Base-by-base conservation (phyloP, 1,284 basidiomycete genomes). In the Inonotus obliquus region DNA sequence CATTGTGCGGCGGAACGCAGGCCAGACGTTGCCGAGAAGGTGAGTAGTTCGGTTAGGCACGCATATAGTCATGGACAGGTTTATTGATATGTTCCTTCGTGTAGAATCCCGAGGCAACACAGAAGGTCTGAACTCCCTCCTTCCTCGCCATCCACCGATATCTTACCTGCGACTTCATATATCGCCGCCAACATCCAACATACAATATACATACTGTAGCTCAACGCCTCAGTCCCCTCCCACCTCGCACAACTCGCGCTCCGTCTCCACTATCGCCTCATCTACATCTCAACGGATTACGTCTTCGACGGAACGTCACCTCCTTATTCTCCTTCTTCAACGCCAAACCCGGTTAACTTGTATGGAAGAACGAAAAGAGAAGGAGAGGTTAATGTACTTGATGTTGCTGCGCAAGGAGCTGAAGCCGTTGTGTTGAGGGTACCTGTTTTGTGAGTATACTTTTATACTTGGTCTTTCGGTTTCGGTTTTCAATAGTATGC, bases 261-360 rank as follows among this genome's bases (percentile, higher is more conserved):
- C 65, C 69, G 74, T 0, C 73, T 86, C 19, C 75, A 77, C 29
- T 89, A 81, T 67, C 87, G 77, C 37, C 73, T 93, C 54, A 77
- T 91, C 41, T 89, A 92, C 73, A 88, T 93, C 66, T 91, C 89
- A 13, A 92, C 89, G 29, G 91, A 94, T 74, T 94, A 94, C 71
- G 91, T 94, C 13, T 94, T 94, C 67, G 89, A 92, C 66, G 92
- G 92, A 4, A 85, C 81, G n/a, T 83, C 85, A 0, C 89, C 92
- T 1, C 89, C 89, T 0, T 94, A 94, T 72, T 77, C 79, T 2
- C 86, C 90, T 0, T 78, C 77, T 4, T 81, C 86, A 3, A 68
- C 71, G n/a, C 80, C 88, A 7, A 87, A 89, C 67, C 92, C 92
- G 0, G 72, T 94, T 47, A 89, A 94, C 58, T 73, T 87, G 1